These are phyloP conservation scores for Reticulascus tulasneorum DNA, from an alignment of 2,329 filamentous ascomycete genomes.

Conservation along the genomic window DNA sequence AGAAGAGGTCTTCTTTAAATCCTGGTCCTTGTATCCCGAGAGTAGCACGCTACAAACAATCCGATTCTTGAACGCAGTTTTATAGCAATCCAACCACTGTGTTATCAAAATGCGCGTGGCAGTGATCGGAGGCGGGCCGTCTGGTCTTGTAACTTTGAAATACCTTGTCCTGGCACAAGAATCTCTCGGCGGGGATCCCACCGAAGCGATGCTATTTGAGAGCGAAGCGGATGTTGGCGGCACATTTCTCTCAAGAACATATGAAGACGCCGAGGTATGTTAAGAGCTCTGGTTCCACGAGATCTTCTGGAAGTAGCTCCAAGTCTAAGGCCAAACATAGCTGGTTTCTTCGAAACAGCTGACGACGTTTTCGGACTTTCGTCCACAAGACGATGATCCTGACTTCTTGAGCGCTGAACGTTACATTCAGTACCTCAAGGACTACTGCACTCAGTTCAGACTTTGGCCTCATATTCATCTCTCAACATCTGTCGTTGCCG, in stretches of 20 bases:
- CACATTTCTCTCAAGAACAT: constrained; percentile 42
- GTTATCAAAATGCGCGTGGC: constrained; percentile 39
- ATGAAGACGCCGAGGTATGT: constrained; percentile 42
- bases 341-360: constrained; percentile 46
- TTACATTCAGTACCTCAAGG: constrained; percentile 39
- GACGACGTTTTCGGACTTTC: constrained; percentile 45
- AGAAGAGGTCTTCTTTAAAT: too few species aligned
- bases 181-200: constrained; percentile 29
- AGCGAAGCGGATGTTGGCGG: constrained; percentile 38
- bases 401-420: constrained; percentile 37
- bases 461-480: constrained; percentile 33
- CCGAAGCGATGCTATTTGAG: constrained; percentile 43
- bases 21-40: too few species aligned
- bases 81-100: too few species aligned
- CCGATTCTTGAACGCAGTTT: too few species aligned
- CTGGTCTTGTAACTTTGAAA: constrained; percentile 37
- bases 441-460: constrained; percentile 32
- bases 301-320: not conserved
- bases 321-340: constrained; percentile 17
- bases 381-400: constrained; percentile 33
- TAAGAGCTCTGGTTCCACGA: too few species aligned
- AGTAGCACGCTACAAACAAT: too few species aligned
- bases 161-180: constrained; percentile 33
- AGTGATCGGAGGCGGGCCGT: constrained; percentile 39
- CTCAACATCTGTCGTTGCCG: constrained; percentile 22